Evolutionary conservation across 208 protist species (phyloP).

Genomic region (Acanthamoeba royreba): DNA sequence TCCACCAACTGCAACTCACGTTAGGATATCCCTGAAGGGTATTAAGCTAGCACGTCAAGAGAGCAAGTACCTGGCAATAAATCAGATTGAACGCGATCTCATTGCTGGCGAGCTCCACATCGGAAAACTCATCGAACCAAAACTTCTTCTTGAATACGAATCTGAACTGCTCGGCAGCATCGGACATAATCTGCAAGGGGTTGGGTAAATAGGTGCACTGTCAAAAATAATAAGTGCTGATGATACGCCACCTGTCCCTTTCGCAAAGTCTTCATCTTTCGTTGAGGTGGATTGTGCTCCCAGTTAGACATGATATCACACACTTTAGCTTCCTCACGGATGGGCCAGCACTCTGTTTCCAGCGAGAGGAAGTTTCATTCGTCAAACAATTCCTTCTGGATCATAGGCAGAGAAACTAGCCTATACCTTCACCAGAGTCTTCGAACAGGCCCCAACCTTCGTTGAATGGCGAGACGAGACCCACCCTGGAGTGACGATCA

Average conservation of each 20-base stretch:
- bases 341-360: neutral
- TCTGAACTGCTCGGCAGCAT: neutral
- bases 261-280: neutral
- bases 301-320: neutral
- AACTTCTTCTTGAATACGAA: constrained; percentile 18
- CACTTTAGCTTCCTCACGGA: neutral
- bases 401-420: too few species aligned
- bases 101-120: neutral
- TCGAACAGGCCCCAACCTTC: constrained; percentile 23
- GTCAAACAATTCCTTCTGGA: too few species aligned
- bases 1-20: neutral
- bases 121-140: neutral
- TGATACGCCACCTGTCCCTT: neutral
- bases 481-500: neutral
- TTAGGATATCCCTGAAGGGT: neutral
- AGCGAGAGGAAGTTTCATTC: too few species aligned
- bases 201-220: too few species aligned
- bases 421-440: neutral
- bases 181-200: too few species aligned
- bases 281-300: neutral
- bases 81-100: neutral
- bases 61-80: neutral
- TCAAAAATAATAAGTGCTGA: too few species aligned
- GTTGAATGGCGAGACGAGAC: neutral
- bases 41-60: neutral